These are phyloP conservation scores for Thermothielavioides terrestris DNA, from an alignment of 495 filamentous ascomycete species.

Conservation along the genomic window DNA sequence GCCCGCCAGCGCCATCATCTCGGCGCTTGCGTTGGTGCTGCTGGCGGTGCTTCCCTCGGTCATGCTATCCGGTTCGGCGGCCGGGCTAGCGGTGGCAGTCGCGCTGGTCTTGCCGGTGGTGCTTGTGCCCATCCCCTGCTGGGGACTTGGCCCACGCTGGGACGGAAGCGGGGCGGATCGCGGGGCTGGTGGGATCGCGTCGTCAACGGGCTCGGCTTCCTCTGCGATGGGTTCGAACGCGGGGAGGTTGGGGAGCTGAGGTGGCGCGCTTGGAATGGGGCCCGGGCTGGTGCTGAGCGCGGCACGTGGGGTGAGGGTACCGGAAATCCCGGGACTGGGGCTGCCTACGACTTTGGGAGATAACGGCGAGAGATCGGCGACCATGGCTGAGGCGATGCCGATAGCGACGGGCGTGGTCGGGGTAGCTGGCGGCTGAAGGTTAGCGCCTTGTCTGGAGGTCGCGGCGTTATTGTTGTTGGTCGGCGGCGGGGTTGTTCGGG, in stretches of 20 bases:
- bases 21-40: conserved; percentile 19
- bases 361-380: conserved; percentile 18
- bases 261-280: conserved; percentile 3
- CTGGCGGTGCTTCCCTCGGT: conserved; percentile 23
- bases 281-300: conserved; percentile 1
- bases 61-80: background rate
- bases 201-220: conserved; percentile 6
- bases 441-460: background rate
- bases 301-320: conserved; percentile 10
- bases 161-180: too few relatives aligned
- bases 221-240: conserved; percentile 20
- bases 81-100: background rate
- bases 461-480: conserved; percentile 2
- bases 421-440: background rate
- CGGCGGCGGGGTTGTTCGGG: conserved; percentile 9
- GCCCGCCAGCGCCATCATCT: conserved; percentile 6
- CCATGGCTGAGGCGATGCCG: conserved; percentile 20
- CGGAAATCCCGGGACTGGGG: background rate
- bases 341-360: conserved; percentile 12
- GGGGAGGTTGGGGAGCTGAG: conserved; percentile 19
- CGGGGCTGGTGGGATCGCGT: background rate
- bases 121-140: conserved; percentile 4
- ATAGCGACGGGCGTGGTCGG: conserved; percentile 15
- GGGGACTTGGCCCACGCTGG: too few relatives aligned
- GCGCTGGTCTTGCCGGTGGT: conserved; percentile 22